These are phyloP conservation scores for Cercospora sp. DNA, from an alignment of 2,329 filamentous ascomycete genomes.

Conservation along the genomic window DNA sequence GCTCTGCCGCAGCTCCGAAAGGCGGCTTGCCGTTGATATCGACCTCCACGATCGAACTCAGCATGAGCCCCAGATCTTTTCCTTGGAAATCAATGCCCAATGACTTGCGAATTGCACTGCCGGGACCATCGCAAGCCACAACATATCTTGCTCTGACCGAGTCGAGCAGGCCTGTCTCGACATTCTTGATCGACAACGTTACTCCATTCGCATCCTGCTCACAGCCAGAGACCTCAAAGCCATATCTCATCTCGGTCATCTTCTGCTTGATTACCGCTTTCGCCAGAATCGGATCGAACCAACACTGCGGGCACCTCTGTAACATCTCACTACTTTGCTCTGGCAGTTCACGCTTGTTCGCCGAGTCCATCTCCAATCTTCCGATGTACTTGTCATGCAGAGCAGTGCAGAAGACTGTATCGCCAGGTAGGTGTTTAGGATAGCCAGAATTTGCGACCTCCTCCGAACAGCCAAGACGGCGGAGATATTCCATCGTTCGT, in stretches of 20 bases:
- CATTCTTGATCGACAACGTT: not conserved
- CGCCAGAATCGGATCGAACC: slow-evolving; percentile 10
- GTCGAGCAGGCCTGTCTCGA: slow-evolving; percentile 1
- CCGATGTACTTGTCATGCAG: slow-evolving; percentile 7
- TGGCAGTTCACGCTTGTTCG: not conserved
- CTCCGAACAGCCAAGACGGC: not conserved
- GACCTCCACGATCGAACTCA: slow-evolving; percentile 11
- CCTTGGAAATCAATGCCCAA: slow-evolving; percentile 6
- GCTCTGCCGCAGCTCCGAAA: slow-evolving; percentile 1
- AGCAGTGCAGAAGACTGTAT: slow-evolving; percentile 10
- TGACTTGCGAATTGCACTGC: slow-evolving; percentile 6
- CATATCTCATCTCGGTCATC: slow-evolving; percentile 9
- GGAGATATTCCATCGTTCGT: slow-evolving; percentile 11
- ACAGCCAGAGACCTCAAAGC: not conserved
- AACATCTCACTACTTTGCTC: slow-evolving; percentile 8
- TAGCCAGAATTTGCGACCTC: slow-evolving; percentile 4
- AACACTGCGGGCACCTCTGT: slow-evolving; percentile 12
- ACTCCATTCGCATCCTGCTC: slow-evolving; percentile 2
- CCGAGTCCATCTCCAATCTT: slow-evolving; percentile 5
- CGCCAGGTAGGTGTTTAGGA: slow-evolving; percentile 4
- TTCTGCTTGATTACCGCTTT: slow-evolving; percentile 1
- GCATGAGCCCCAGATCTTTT: slow-evolving; percentile 8
- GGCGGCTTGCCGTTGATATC: slow-evolving; percentile 3
- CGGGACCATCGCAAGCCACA: slow-evolving; percentile 10
- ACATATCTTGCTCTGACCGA: slow-evolving; percentile 3